Evolutionary conservation across 306 rosid genomes (phyloP).

Genomic region (Inga laurina): DNA sequence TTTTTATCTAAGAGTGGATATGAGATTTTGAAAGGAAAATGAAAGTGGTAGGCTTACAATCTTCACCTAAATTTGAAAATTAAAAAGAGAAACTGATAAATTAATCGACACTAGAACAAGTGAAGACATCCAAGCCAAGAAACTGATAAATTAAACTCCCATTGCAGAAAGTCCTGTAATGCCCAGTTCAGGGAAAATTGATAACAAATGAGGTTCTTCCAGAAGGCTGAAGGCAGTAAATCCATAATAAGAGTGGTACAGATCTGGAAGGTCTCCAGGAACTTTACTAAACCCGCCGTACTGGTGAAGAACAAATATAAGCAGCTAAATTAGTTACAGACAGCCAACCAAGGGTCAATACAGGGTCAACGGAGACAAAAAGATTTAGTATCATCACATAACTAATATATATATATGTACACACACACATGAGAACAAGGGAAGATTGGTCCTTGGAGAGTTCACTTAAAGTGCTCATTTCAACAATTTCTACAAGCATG

Average conservation of each 20-base stretch:
- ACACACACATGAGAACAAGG: neutral
- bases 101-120: neutral
- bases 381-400: constrained; percentile 5
- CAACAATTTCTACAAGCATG: neutral
- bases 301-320: constrained; percentile 48
- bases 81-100: too few relatives aligned
- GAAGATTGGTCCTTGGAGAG: neutral
- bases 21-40: too few relatives aligned
- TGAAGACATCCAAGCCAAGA: neutral
- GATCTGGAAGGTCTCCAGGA: constrained; percentile 67
- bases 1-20: too few relatives aligned
- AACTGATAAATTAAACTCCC: constrained; percentile 36
- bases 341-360: neutral
- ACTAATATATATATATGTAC: too few relatives aligned
- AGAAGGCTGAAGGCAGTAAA: constrained; percentile 79
- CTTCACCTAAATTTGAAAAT: too few relatives aligned
- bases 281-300: constrained; percentile 91
- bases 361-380: neutral
- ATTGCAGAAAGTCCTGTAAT: constrained; percentile 54
- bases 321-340: constrained; percentile 23
- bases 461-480: constrained; percentile 15
- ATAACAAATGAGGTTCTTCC: constrained; percentile 66
- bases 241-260: constrained; percentile 87
- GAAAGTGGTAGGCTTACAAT: too few relatives aligned
- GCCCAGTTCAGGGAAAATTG: constrained; percentile 72